Evolutionary conservation across 1,284 basidiomycete species (phyloP).

Genomic region (Fomitopsis schrenkii): DNA sequence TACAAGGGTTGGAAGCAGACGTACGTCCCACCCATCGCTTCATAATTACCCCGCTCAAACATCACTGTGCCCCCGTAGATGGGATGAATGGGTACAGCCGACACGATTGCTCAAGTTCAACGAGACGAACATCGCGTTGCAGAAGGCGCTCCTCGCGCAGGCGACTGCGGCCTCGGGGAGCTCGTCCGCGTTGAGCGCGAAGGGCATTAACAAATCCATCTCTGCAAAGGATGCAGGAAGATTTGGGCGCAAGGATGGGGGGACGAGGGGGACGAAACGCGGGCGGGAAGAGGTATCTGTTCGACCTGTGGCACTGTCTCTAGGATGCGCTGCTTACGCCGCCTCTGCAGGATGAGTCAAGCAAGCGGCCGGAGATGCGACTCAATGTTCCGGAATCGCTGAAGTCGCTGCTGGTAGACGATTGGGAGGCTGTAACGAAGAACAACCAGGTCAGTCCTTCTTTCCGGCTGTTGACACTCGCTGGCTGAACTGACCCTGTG

Average conservation of each 20-base stretch:
- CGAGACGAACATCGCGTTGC: slow-evolving; percentile 80
- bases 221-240: slow-evolving; percentile 34
- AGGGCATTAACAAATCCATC: slow-evolving; percentile 26
- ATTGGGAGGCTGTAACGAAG: slow-evolving; percentile 98
- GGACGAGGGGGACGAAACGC: slow-evolving; percentile 57
- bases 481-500: not conserved
- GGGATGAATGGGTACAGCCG: slow-evolving; percentile 98
- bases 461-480: not conserved
- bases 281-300: slow-evolving; percentile 53
- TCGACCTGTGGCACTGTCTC: not conserved
- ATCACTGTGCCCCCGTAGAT: slow-evolving; percentile 43
- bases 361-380: slow-evolving; percentile 86
- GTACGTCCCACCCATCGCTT: slow-evolving; percentile 44
- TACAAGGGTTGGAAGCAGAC: slow-evolving; percentile 99
- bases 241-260: slow-evolving; percentile 41
- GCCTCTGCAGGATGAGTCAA: slow-evolving; percentile 48
- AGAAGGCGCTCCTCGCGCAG: slow-evolving; percentile 47
- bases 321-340: not conserved
- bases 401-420: slow-evolving; percentile 90
- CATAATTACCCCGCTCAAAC: slow-evolving; percentile 1
- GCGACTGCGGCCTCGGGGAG: slow-evolving; percentile 23
- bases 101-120: slow-evolving; percentile 83
- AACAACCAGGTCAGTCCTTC: slow-evolving; percentile 68
- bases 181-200: slow-evolving; percentile 20
- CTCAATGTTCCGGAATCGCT: slow-evolving; percentile 86